Conservation (phyloP, 2,329 filamentous ascomycete species). For the Proliferodiscus dingleyae region DNA sequence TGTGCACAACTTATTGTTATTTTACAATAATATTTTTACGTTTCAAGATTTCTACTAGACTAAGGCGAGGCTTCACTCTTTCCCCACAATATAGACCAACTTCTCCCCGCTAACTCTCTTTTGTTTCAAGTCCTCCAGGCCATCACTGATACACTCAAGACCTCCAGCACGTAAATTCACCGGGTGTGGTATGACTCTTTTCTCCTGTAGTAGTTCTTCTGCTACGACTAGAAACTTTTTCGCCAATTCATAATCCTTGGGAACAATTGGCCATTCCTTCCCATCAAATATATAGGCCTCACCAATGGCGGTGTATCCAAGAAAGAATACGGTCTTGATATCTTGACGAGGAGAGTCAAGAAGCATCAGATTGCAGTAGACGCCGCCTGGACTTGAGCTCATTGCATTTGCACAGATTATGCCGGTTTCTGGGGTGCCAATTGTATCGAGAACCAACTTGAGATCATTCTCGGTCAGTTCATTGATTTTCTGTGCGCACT, state of each 20-base stretch:
- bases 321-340: conserved; percentile 28
- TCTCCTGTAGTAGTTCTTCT: conserved; percentile 31
- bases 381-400: conserved; percentile 9
- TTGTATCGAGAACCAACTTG: conserved; percentile 17
- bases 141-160: conserved; percentile 11
- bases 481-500: conserved; percentile 39
- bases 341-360: conserved; percentile 17
- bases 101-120: conserved; percentile 35
- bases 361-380: conserved; percentile 51
- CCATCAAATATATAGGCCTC: conserved; percentile 27
- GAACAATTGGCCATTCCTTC: conserved; percentile 10
- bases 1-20: too few species aligned
- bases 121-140: conserved; percentile 15
- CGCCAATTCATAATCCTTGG: conserved; percentile 31
- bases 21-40: too few species aligned
- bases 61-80: too few species aligned
- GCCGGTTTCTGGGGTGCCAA: conserved; percentile 11
- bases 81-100: conserved; percentile 38
- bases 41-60: too few species aligned
- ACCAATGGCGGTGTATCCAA: conserved; percentile 38
- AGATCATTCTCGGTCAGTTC: conserved; percentile 37
- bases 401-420: conserved; percentile 18
- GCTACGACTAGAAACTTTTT: conserved; percentile 33
- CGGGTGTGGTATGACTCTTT: conserved; percentile 32
- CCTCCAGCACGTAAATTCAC: conserved; percentile 12